Evolutionary conservation across 2,329 filamentous ascomycete species (phyloP).

Genomic region (Penicillium sclerotigenum): DNA sequence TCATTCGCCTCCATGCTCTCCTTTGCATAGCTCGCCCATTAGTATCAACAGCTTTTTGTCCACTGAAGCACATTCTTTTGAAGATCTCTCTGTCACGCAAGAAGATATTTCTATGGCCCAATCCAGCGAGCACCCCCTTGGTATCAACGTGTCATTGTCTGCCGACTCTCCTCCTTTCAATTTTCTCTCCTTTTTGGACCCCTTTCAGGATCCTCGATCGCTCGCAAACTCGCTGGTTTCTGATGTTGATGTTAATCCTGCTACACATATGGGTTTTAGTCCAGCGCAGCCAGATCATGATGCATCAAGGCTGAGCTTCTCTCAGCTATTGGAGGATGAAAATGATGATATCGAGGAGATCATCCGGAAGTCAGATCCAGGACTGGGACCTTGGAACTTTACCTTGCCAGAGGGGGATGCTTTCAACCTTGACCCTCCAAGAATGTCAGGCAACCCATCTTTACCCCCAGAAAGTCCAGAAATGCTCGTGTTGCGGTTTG

Average conservation of each 20-base stretch:
- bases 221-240: slow-evolving; percentile 15
- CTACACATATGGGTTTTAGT: background rate
- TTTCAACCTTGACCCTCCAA: slow-evolving; percentile 35
- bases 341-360: slow-evolving; percentile 57
- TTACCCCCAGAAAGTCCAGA: slow-evolving; percentile 55
- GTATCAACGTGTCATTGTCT: slow-evolving; percentile 15
- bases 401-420: slow-evolving; percentile 37
- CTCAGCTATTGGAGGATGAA: slow-evolving; percentile 33
- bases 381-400: slow-evolving; percentile 37
- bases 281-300: slow-evolving; percentile 8
- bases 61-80: slow-evolving; percentile 10
- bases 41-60: slow-evolving; percentile 19
- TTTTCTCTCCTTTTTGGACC: slow-evolving; percentile 20
- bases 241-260: background rate
- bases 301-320: slow-evolving; percentile 29
- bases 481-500: slow-evolving; percentile 61
- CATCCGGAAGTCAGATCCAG: slow-evolving; percentile 39
- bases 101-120: slow-evolving; percentile 8
- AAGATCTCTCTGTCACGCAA: slow-evolving; percentile 5
- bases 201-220: slow-evolving; percentile 12
- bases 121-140: background rate
- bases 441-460: slow-evolving; percentile 48
- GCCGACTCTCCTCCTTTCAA: slow-evolving; percentile 15
- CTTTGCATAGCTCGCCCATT: slow-evolving; percentile 16
- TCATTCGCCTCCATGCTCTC: slow-evolving; percentile 14